These are phyloP conservation scores for Rhamnella rubrinervis DNA, from an alignment of 331 rosid genomes.

Conservation along the genomic window DNA sequence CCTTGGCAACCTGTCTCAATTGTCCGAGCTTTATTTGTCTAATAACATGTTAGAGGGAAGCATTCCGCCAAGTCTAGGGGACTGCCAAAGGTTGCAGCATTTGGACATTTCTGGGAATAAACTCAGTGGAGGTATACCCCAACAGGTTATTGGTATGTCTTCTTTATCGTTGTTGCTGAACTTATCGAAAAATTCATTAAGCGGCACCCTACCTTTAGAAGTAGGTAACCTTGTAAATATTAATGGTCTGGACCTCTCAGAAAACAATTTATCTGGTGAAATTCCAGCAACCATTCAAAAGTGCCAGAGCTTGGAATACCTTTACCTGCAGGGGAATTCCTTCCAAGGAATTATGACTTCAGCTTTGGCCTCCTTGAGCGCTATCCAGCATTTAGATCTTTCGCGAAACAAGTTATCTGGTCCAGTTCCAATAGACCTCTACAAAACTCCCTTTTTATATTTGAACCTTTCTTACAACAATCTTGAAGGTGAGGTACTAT, in stretches of 20 bases:
- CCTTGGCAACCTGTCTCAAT: not conserved
- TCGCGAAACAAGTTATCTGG: not conserved
- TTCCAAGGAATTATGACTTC: too few species aligned
- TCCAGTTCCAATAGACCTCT: not conserved
- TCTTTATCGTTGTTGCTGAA: not conserved
- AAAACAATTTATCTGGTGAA: constrained; percentile 2
- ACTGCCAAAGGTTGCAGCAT: not conserved
- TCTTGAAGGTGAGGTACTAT: not conserved
- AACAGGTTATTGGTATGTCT: constrained; percentile 5
- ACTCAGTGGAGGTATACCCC: constrained; percentile 1
- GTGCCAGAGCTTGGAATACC: constrained; percentile 6
- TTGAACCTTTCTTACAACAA: not conserved
- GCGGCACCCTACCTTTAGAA: constrained; percentile 22
- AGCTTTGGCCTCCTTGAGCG: not conserved
- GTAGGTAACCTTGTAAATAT: constrained; percentile 11
- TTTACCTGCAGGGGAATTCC: not conserved
- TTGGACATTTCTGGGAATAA: constrained; percentile 25
- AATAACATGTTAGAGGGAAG: constrained; percentile 18
- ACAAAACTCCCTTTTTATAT: not conserved
- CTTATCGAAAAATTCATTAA: constrained; percentile 1
- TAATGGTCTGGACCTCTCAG: not conserved
- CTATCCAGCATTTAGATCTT: not conserved
- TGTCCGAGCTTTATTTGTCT: not conserved
- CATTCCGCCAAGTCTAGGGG: constrained; percentile 14
- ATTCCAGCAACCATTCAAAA: constrained; percentile 8